Base-by-base conservation (phyloP, 176 grass and related monocot species). In the Oryza brachyantha region DNA sequence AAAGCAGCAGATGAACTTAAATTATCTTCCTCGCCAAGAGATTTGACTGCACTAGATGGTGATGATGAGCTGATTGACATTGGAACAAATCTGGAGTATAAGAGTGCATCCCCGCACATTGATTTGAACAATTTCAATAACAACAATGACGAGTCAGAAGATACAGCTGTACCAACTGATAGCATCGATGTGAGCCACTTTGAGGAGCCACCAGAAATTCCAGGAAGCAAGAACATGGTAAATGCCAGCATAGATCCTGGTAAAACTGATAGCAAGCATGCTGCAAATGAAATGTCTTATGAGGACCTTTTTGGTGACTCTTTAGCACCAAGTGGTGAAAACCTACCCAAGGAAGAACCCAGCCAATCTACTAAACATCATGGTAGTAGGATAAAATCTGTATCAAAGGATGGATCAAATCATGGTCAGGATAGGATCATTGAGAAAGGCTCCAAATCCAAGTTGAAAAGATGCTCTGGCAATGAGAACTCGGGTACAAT, bases 111-210 rank as follows among this genome's bases (percentile, higher is more conserved):
- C 72, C 73, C 91, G 16, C 75, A 83, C 71, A 85, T 90, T 5
- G 84, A 90, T 87, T 64, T 84, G 79, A 93, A 93, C 78, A 85
- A 91, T 78, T 86, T 84, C 63, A 83, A 94, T 59, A 81, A 41
- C 7, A 34, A 68, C 36, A 82, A 86, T 79, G 83, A 82, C 77
- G 78, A 77, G 43, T 59, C 69, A 67, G 55, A 66, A 50, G 64
- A 63, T 81, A 42, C 57, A 25, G 19, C 67, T 76, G 29, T 40
- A 61, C 45, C 24, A 83, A 52, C 69, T 37, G 82, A 87, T 54
- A 37, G n/a, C 21, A 80, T 80, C 5, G 58, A 28, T 86, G 39
- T 61, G 28, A 62, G 37, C 81, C 70, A 73, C 55, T 22, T 79
- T 46, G 75, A 79, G 31, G 84, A 79, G 64, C 36, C 63, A 64